A percentile compares a stretch with the other conserved stretches of the same genome.
These are phyloP conservation scores for Dovyalis caffra DNA, from an alignment of 345 rosid species.

Conservation along the genomic window DNA sequence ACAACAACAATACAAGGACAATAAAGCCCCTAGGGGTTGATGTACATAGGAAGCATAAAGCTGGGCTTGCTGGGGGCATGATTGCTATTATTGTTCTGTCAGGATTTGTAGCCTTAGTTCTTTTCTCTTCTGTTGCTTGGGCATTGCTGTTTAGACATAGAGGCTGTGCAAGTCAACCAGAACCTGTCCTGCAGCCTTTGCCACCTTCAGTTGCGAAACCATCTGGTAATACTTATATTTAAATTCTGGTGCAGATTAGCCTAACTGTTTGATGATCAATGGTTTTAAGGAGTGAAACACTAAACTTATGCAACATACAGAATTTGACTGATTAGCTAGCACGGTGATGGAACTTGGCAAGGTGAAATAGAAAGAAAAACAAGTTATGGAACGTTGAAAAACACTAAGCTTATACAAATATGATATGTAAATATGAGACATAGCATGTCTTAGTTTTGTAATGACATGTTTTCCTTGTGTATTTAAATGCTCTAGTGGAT, in stretches of 20 bases:
- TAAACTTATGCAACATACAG: neutral
- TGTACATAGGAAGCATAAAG: slow-evolving; percentile 50
- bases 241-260: neutral
- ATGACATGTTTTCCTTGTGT: neutral
- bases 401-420: neutral
- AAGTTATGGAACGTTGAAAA: neutral
- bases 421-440: neutral
- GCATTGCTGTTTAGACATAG: slow-evolving; percentile 51
- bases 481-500: neutral
- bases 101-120: slow-evolving; percentile 49
- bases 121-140: slow-evolving; percentile 64
- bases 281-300: neutral
- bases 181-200: slow-evolving; percentile 41
- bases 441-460: neutral
- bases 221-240: slow-evolving; percentile 48
- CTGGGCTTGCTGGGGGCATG: slow-evolving; percentile 50
- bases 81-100: slow-evolving; percentile 75
- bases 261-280: neutral
- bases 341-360: slow-evolving; percentile 1
- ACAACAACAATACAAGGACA: slow-evolving; percentile 48
- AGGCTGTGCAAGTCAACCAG: slow-evolving; percentile 33
- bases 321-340: slow-evolving; percentile 5
- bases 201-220: slow-evolving; percentile 61
- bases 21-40: slow-evolving; percentile 88
- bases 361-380: neutral